A percentile compares a stretch with the other conserved stretches of the same genome.
These are phyloP conservation scores for Talaromyces islandicus DNA, from an alignment of 2,329 filamentous ascomycete species.

Conservation along the genomic window DNA sequence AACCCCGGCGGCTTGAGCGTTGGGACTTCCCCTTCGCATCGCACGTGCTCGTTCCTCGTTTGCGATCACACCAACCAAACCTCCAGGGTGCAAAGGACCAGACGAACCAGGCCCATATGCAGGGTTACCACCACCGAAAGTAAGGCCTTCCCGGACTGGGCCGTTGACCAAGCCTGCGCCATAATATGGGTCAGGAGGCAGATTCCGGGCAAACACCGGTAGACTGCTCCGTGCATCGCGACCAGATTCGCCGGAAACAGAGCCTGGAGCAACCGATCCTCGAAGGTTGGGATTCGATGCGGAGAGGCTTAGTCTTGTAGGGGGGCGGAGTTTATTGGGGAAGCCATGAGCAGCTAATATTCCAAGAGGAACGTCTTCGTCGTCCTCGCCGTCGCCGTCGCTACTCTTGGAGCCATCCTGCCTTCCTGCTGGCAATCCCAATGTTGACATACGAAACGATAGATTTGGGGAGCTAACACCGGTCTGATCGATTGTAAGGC, in stretches of 20 bases:
- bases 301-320: constrained; percentile 58
- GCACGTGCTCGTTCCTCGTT: constrained; percentile 75
- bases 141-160: constrained; percentile 66
- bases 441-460: constrained; percentile 31
- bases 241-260: constrained; percentile 45
- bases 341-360: constrained; percentile 88
- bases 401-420: constrained; percentile 34
- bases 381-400: constrained; percentile 66
- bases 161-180: constrained; percentile 71
- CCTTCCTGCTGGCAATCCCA: constrained; percentile 27
- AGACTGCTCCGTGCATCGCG: constrained; percentile 48
- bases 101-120: constrained; percentile 33
- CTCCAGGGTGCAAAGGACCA: constrained; percentile 52
- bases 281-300: constrained; percentile 68
- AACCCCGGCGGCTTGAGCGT: constrained; percentile 43
- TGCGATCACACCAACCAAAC: constrained; percentile 82
- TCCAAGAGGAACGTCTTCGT: constrained; percentile 80
- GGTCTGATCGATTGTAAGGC: constrained; percentile 53
- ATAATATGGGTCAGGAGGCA: constrained; percentile 80
- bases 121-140: constrained; percentile 56
- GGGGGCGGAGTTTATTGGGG: constrained; percentile 69
- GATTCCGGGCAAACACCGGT: constrained; percentile 73
- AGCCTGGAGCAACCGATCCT: constrained; percentile 52
- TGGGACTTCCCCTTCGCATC: constrained; percentile 71
- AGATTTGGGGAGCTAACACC: constrained; percentile 59